Percentiles rank a stretch among this genome's conserved stretches.
phyloP scores from a whole-genome alignment of 345 rosid species.

The Salix dunnii region DNA sequence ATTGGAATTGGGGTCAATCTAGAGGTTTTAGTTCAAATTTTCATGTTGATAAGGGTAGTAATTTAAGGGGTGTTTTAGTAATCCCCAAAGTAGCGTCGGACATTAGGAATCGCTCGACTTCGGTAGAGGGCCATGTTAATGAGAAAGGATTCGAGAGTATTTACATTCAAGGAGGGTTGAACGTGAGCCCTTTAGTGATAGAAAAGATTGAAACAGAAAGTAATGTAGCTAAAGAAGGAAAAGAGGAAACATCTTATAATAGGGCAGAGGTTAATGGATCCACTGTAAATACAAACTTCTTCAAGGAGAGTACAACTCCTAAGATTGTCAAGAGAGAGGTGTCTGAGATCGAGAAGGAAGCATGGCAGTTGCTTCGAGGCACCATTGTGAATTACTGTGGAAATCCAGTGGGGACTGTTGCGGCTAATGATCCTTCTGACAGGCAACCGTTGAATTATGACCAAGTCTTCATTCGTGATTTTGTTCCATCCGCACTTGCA shows the following conservation, averaged over 20 bases:
- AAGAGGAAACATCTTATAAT: slow-evolving; percentile 28
- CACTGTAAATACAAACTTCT: slow-evolving; percentile 31
- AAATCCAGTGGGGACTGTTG: slow-evolving; percentile 79
- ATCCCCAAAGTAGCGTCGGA: slow-evolving; percentile 68
- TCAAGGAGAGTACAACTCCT: slow-evolving; percentile 24
- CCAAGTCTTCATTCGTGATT: slow-evolving; percentile 94
- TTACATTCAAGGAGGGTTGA: slow-evolving; percentile 64
- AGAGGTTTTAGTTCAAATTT: slow-evolving; percentile 24
- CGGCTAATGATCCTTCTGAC: slow-evolving; percentile 73
- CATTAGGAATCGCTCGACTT: slow-evolving; percentile 67
- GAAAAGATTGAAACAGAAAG: slow-evolving; percentile 39
- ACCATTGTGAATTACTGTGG: slow-evolving; percentile 73
- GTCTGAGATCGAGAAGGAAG: slow-evolving; percentile 69
- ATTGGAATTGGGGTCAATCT: slow-evolving; percentile 43
- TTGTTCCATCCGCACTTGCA: slow-evolving; percentile 90
- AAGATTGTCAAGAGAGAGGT: slow-evolving; percentile 41
- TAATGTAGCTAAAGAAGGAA: slow-evolving; percentile 37
- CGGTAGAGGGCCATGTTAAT: slow-evolving; percentile 53
- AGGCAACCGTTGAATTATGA: slow-evolving; percentile 78
- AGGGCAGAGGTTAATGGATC: slow-evolving; percentile 34
- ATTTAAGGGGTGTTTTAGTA: slow-evolving; percentile 66
- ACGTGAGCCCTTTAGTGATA: slow-evolving; percentile 59
- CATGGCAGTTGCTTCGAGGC: slow-evolving; percentile 77
- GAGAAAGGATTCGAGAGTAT: slow-evolving; percentile 66
- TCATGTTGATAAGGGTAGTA: slow-evolving; percentile 25